These are phyloP conservation scores for Saccharomyces hybrid DNA, from an alignment of 1,139 yeast species.

Conservation along the genomic window DNA sequence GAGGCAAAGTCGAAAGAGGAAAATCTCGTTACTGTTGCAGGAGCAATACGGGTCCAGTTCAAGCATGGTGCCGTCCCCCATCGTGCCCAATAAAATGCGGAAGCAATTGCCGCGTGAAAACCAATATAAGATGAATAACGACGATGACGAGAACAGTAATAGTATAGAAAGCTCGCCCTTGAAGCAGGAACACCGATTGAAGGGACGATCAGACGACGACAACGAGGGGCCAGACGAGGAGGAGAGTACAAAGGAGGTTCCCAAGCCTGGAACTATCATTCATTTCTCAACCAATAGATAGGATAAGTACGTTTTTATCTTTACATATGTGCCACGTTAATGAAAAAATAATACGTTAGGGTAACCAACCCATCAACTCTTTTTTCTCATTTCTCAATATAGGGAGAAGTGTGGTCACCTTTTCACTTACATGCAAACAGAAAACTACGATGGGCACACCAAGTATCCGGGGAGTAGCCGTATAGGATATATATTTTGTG, in stretches of 20 bases:
- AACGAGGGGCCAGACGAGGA: conserved; percentile 5
- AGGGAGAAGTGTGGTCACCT: neutral
- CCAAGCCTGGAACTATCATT: conserved; percentile 18
- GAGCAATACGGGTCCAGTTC: conserved; percentile 31
- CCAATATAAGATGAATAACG: neutral
- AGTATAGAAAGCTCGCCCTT: conserved; percentile 18
- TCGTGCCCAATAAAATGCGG: conserved; percentile 7
- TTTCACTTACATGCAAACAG: neutral
- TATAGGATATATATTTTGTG: neutral
- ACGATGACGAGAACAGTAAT: conserved; percentile 3
- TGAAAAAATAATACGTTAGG: neutral
- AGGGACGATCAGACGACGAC: neutral
- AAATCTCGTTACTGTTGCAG: conserved; percentile 28
- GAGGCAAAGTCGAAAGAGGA: conserved; percentile 27
- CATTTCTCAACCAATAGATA: conserved; percentile 14
- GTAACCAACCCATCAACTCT: neutral
- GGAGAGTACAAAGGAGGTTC: conserved; percentile 18
- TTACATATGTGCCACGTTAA: neutral
- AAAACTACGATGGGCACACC: neutral
- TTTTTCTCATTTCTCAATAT: neutral
- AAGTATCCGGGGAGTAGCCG: neutral
- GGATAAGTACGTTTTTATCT: neutral
- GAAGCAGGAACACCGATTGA: conserved; percentile 5
- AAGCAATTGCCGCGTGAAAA: neutral
- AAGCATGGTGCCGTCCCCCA: conserved; percentile 25